These are phyloP conservation scores for Diospyros kaki DNA, from an alignment of 148 eudicot species.

Conservation along the genomic window DNA sequence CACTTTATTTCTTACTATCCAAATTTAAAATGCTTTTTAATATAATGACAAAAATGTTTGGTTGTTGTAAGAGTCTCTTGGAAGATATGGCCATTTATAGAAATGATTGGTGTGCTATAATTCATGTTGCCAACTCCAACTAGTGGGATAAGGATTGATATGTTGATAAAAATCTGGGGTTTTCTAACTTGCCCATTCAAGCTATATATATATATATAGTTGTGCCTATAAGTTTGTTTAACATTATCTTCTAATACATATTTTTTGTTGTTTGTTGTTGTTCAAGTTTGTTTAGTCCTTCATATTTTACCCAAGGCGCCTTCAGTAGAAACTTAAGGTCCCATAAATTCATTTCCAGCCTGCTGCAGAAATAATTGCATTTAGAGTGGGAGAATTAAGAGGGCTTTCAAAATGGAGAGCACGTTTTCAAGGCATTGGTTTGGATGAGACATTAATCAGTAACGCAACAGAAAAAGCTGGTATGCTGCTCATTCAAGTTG, in stretches of 20 bases:
- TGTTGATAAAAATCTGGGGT: not conserved
- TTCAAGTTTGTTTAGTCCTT: too few relatives aligned
- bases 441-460: constrained; percentile 67
- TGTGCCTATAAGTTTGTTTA: constrained; percentile 1
- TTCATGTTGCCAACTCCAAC: too few relatives aligned
- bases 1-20: not conserved
- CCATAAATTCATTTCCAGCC: constrained; percentile 47
- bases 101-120: too few relatives aligned
- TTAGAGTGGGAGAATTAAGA: constrained; percentile 90
- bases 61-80: not conserved
- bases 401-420: constrained; percentile 98
- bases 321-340: not conserved
- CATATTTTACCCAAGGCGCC: too few relatives aligned
- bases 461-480: constrained; percentile 87
- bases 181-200: not conserved
- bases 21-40: not conserved
- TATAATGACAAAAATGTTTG: not conserved
- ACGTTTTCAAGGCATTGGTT: constrained; percentile 78
- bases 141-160: too few relatives aligned
- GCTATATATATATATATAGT: not conserved
- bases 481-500: constrained; percentile 76
- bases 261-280: too few relatives aligned
- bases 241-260: not conserved
- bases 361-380: constrained; percentile 90
- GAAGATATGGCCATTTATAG: too few relatives aligned